Base-by-base conservation (phyloP, 257 asterid species). In the Fraxinus quadrangulata region DNA sequence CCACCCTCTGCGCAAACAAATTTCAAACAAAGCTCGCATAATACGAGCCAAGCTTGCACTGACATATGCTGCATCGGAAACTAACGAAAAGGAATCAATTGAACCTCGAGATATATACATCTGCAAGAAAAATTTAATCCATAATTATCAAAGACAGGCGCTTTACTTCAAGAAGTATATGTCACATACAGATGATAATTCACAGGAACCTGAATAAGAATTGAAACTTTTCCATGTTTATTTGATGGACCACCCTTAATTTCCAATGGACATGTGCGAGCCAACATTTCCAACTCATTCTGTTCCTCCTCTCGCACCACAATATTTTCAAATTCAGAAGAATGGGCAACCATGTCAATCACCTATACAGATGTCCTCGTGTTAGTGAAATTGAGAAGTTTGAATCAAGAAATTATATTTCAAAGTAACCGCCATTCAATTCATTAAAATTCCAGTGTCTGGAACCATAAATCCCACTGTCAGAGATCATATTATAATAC, bases 11-110 rank as follows among this genome's bases (percentile, higher is more conserved):
- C 97, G 89, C 85, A 95, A 82, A 85, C 99, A 95, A 83, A 91
- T 90, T 87, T 95, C 99, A 91, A 90, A 95, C 76, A 95, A 84
- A 31, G 99, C 99, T 74, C 99, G 90, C 93, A 95, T 88, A 71
- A 95, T 93, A 74, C 99, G 97, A 77, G 92, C 99, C 91, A 95
- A 87, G 86, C 99, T 95, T 77, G 98, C 89, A 85, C 96, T 95
- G 77, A 95, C 89, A 79, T 95, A 95, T 71, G 97, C 79, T 72
- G 98, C 94, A 88, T 95, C 99, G 74, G 99, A 95, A 76, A 95
- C 84, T 82, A 95, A 87, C 24, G 99, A 95, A 90, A 93, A 95
- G 39, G 90, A 45, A 73, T 95, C 97, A 10, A 91, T 86, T 40
- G 96, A 88, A 70, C 94, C 96, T 83, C 97, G 90, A 83, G 98